phyloP scores from a whole-genome alignment of 2,329 filamentous ascomycete genomes.

The Cladobotryum mycophilum region DNA sequence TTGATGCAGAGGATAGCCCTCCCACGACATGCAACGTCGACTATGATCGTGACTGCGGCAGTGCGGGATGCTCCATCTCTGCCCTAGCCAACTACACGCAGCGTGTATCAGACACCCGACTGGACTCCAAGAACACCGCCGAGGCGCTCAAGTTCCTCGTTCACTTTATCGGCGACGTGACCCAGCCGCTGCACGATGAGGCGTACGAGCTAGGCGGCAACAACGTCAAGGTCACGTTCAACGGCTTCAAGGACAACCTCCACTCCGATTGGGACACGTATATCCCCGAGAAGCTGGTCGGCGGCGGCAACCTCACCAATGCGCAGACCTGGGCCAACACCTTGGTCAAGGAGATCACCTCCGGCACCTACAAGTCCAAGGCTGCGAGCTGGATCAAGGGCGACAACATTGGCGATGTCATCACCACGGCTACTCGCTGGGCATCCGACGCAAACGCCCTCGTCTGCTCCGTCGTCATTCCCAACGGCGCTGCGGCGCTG shows the following conservation, averaged over 20 bases:
- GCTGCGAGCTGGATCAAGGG: slow-evolving; percentile 31
- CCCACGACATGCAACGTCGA: slow-evolving; percentile 31
- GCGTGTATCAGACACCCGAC: slow-evolving; percentile 15
- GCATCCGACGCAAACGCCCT: slow-evolving; percentile 36
- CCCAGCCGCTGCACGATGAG: slow-evolving; percentile 50
- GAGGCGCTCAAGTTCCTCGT: slow-evolving; percentile 23
- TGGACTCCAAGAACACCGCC: slow-evolving; percentile 12
- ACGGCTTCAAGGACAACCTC: slow-evolving; percentile 47
- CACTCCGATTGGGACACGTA: slow-evolving; percentile 56
- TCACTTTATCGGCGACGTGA: slow-evolving; percentile 52
- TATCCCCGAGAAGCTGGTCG: slow-evolving; percentile 43
- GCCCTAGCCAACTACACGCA: slow-evolving; percentile 24
- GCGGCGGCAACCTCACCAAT: slow-evolving; percentile 27
- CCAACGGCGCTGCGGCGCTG: slow-evolving; percentile 31
- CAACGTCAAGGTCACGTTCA: slow-evolving; percentile 45
- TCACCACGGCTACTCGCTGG: slow-evolving; percentile 31
- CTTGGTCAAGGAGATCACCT: slow-evolving; percentile 29
- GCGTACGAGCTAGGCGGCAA: slow-evolving; percentile 47
- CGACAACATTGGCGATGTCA: slow-evolving; percentile 25
- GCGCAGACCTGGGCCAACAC: slow-evolving; percentile 34
- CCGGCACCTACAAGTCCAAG: slow-evolving; percentile 29
- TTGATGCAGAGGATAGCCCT: slow-evolving; percentile 40
- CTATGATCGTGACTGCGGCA: slow-evolving; percentile 32
- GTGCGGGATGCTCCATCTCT: slow-evolving; percentile 20
- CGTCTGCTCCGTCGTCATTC: slow-evolving; percentile 38